A percentile compares a stretch with the other conserved stretches of the same genome.
These are phyloP conservation scores for Mortierella alpina DNA, from an alignment of 192 early-diverging fungal genomes.

Conservation along the genomic window DNA sequence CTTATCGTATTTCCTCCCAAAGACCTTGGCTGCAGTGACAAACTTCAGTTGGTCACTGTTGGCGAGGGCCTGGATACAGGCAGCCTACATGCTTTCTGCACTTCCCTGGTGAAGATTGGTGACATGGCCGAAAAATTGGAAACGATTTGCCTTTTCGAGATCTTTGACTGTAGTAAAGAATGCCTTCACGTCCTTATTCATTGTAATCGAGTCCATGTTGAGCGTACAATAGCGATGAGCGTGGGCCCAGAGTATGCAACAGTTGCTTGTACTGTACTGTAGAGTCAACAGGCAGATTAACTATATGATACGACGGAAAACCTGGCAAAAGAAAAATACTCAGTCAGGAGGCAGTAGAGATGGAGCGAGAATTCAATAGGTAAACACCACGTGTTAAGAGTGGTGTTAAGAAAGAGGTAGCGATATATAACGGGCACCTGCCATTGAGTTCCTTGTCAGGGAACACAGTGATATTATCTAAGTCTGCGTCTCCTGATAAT, in stretches of 20 bases:
- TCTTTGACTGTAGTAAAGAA: constrained; percentile 1
- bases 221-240: constrained; percentile 1
- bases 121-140: neutral
- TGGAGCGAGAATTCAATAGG: too few species aligned
- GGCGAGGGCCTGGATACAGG: neutral
- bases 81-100: constrained; percentile 8
- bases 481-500: too few species aligned
- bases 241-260: too few species aligned
- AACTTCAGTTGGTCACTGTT: neutral
- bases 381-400: too few species aligned
- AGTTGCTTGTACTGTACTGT: constrained; percentile 4
- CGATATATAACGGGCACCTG: neutral
- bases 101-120: constrained; percentile 8
- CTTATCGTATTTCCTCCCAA: constrained; percentile 8
- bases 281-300: constrained; percentile 1
- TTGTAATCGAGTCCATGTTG: constrained; percentile 10
- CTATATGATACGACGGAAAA: neutral
- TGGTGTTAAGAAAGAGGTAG: neutral
- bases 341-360: too few species aligned
- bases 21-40: neutral
- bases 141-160: constrained; percentile 9
- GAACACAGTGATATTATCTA: too few species aligned
- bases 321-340: neutral
- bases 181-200: constrained; percentile 1
- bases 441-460: neutral